phyloP scores from a whole-genome alignment of 2,329 filamentous ascomycete species.

The Calonectria henricotiae region DNA sequence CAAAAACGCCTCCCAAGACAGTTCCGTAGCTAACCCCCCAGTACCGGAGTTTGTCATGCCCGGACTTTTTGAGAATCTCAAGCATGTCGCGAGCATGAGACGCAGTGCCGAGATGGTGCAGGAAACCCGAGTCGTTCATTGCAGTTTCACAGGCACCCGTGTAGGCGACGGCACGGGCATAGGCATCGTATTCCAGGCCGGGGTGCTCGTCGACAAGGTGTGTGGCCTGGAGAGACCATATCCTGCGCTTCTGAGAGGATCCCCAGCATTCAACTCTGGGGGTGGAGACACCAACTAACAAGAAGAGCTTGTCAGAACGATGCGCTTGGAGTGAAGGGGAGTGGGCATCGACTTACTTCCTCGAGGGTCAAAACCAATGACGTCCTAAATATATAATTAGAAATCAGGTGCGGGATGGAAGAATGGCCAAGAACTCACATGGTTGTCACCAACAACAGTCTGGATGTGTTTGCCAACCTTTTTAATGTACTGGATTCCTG shows the following conservation, averaged over 20 bases:
- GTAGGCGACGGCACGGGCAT: constrained; percentile 61
- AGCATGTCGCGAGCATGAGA: constrained; percentile 67
- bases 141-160: constrained; percentile 63
- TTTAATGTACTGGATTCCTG: constrained; percentile 59
- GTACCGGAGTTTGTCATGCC: constrained; percentile 64
- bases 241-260: constrained; percentile 59
- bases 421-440: constrained; percentile 55
- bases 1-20: constrained; percentile 68
- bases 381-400: constrained; percentile 56
- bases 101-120: constrained; percentile 63
- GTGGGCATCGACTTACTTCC: constrained; percentile 57
- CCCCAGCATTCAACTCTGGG: constrained; percentile 70
- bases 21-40: constrained; percentile 73
- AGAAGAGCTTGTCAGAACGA: background rate
- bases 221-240: constrained; percentile 64
- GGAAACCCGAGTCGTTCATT: constrained; percentile 58
- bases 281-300: constrained; percentile 64
- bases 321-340: background rate
- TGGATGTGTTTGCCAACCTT: constrained; percentile 58
- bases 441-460: constrained; percentile 64
- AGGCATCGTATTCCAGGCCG: constrained; percentile 64
- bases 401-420: background rate
- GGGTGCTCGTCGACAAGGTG: constrained; percentile 66
- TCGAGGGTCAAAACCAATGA: constrained; percentile 69
- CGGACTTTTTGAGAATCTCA: constrained; percentile 63